Conservation (phyloP, 108 stramenopile species). For the Pseudonitzschia multistriata region DNA sequence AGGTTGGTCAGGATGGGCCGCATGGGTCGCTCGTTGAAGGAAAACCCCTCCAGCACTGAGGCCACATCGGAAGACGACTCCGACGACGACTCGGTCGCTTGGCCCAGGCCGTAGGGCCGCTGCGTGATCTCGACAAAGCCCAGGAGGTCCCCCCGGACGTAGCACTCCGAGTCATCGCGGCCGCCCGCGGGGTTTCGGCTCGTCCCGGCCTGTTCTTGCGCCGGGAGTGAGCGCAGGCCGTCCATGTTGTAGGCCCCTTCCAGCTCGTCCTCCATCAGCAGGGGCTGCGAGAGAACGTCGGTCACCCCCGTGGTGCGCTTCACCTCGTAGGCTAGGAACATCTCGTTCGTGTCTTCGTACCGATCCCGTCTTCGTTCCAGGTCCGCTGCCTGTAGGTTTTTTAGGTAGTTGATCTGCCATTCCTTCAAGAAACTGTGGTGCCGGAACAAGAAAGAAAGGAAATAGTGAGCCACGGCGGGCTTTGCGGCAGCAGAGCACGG, state of each 20-base stretch:
- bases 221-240: neutral
- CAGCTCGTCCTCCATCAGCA: slow-evolving; percentile 47
- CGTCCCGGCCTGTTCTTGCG: neutral
- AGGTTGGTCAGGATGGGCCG: slow-evolving; percentile 75
- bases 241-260: slow-evolving; percentile 34
- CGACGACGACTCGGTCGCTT: slow-evolving; percentile 5
- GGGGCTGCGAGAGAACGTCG: slow-evolving; percentile 36
- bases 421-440: slow-evolving; percentile 36
- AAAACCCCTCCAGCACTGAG: neutral
- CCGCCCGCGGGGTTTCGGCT: slow-evolving; percentile 17
- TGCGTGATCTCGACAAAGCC: slow-evolving; percentile 76
- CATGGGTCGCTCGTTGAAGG: slow-evolving; percentile 2
- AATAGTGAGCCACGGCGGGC: neutral
- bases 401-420: slow-evolving; percentile 36
- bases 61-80: slow-evolving; percentile 5
- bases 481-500: no score
- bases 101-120: slow-evolving; percentile 65
- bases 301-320: slow-evolving; percentile 15
- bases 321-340: slow-evolving; percentile 56
- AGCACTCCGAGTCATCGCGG: slow-evolving; percentile 26
- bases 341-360: slow-evolving; percentile 36
- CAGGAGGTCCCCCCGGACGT: slow-evolving; percentile 61
- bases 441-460: neutral
- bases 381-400: slow-evolving; percentile 37
- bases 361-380: slow-evolving; percentile 37